These are phyloP conservation scores for Aureobasidium sp. DNA, from an alignment of 2,329 filamentous ascomycete genomes.

Conservation along the genomic window DNA sequence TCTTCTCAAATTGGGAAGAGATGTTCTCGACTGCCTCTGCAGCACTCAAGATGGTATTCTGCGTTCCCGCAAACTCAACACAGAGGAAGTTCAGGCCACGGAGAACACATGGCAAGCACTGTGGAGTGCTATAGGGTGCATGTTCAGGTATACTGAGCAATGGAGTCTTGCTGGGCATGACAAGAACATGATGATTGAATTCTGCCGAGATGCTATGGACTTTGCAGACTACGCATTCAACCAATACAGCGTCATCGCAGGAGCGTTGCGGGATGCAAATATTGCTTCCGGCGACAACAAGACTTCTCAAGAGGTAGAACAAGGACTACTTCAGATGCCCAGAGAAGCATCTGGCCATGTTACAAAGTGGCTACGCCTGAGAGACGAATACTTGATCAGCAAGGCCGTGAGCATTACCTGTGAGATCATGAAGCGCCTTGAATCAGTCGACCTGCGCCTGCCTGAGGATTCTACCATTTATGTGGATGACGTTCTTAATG, in stretches of 20 bases:
- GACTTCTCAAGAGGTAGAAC: conserved; percentile 32
- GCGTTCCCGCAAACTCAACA: conserved; percentile 49
- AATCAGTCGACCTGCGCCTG: conserved; percentile 67
- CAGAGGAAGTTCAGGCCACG: conserved; percentile 57
- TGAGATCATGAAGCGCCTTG: conserved; percentile 76
- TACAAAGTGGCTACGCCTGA: conserved; percentile 81
- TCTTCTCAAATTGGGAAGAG: conserved; percentile 54
- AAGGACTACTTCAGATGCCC: conserved; percentile 57
- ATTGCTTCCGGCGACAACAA: conserved; percentile 28
- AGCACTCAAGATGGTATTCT: conserved; percentile 56
- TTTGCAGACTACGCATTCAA: conserved; percentile 80
- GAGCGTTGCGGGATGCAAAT: conserved; percentile 51
- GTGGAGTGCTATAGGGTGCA: conserved; percentile 73
- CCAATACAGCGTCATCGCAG: conserved; percentile 75
- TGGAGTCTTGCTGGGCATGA: conserved; percentile 71
- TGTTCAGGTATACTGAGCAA: conserved; percentile 73
- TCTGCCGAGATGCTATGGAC: conserved; percentile 92
- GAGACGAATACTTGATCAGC: conserved; percentile 76
- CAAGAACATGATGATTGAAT: conserved; percentile 76
- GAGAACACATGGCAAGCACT: conserved; percentile 75
- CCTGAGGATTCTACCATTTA: conserved; percentile 52
- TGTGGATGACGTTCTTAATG: conserved; percentile 60
- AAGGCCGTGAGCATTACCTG: conserved; percentile 75
- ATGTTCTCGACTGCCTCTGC: conserved; percentile 57
- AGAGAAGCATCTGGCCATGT: conserved; percentile 59